Percentiles rank a stretch among this genome's conserved stretches.
These are phyloP conservation scores for Aspergillus melleus DNA, from an alignment of 2,329 filamentous ascomycete species.

Conservation along the genomic window DNA sequence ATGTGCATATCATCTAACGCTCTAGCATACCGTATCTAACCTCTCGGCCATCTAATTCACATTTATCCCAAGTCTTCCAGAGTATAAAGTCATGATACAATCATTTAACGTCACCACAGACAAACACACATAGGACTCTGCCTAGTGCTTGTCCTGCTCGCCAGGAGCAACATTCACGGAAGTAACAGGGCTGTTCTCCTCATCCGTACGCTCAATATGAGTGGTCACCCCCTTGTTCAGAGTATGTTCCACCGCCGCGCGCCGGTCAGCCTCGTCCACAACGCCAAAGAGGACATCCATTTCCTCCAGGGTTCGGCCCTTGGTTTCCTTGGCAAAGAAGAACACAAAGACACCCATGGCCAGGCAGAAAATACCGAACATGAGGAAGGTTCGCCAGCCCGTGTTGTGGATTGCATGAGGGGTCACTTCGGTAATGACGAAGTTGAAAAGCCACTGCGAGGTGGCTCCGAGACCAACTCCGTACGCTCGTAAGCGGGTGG, in stretches of 20 bases:
- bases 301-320: slow-evolving; percentile 40
- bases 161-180: background rate
- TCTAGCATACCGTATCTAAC: background rate
- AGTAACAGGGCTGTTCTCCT: background rate
- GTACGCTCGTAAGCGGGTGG: slow-evolving; percentile 41
- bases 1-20: background rate
- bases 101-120: background rate
- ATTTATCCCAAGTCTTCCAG: background rate
- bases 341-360: slow-evolving; percentile 37
- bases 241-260: slow-evolving; percentile 26
- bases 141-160: slow-evolving; percentile 10
- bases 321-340: slow-evolving; percentile 42
- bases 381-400: slow-evolving; percentile 41
- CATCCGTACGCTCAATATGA: slow-evolving; percentile 23
- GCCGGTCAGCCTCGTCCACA: slow-evolving; percentile 24
- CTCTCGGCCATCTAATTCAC: background rate
- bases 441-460: slow-evolving; percentile 45
- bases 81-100: background rate
- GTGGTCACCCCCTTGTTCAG: slow-evolving; percentile 25
- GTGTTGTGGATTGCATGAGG: slow-evolving; percentile 42
- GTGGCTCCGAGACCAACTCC: slow-evolving; percentile 42
- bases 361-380: slow-evolving; percentile 44
- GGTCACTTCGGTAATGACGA: slow-evolving; percentile 43
- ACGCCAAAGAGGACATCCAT: slow-evolving; percentile 38
- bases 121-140: background rate